Evolutionary conservation across 257 asterid species (phyloP), one percentile per base, ranked within the genome.

Genomic region (Solanum chiquidenum): DNA sequence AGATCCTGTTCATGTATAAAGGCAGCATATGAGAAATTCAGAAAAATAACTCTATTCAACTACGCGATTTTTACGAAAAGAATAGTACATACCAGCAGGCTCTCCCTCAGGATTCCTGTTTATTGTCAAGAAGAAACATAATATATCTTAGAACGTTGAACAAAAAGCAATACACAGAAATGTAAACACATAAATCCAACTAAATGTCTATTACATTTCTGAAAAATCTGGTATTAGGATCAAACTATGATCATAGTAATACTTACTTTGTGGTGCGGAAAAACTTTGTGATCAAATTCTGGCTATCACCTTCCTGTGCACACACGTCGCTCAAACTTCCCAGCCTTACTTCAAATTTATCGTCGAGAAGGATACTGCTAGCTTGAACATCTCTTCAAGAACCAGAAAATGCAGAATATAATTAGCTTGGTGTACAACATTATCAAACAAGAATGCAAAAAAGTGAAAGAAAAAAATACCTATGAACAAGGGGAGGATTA

Each of bases 351-450:
- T 95, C 98, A 71, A 92, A 95, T 87, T 92, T 92, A 85, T 94
- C 96, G 27, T 94, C 98, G 8, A 95, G 96, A 89, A 95, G 97
- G 83, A 95, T 91, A 87, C 96, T 94, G 92, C 98, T 95, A 62
- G 98, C 95, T 93, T 93, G 96, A 90, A 95, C 86, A 91, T 94
- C 96, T 88, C 98, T 95, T 89, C 91, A 90, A 37, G 87, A 34
- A 88, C 34, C 46, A 79, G 35, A 80, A 66, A 58, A 86, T 89
- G 86, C 31, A 83, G 87, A 82, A 86, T 9, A 69, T 33, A 77
- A 52, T 84, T 88, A 77, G 87, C 31, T 60, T 18, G 42, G 66
- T 8, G 34, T 33, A 38, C 46, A 60, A 37, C 25, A 12, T 37
- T 62, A 84, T 73, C 60, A 40, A 83, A 87, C 16, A 18, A 69